Base-by-base conservation (phyloP, 768 basidiomycete genomes). In the Mycena amicta region DNA sequence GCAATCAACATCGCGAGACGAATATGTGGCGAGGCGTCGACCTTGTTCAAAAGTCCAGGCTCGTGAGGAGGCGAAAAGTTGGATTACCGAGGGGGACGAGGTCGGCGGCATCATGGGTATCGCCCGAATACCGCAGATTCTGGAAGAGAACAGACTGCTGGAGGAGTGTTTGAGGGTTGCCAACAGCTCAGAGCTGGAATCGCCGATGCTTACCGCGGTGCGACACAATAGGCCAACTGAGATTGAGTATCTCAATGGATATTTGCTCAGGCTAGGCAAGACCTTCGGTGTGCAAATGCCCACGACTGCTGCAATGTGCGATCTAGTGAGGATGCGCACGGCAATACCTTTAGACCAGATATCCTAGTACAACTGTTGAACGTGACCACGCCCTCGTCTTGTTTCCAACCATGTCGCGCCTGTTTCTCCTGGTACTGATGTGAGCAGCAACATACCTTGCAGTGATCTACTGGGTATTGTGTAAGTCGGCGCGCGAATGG, bases 231-330 rank as follows among this genome's bases (percentile, higher is more conserved):
- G 76, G 52, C 60, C 67, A 4, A 95, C 93, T 0, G 95, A 98
- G 74, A 81, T 98, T 23, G 83, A 89, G 18, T 91, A 76, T 66
- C 77, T 97, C 66, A 94, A 92, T 59, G 95, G 95, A 4, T 92
- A 94, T 70, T 71, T 98, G 50, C 68, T 86, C 27, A 72, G 75
- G 6, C 73, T 93, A 6, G 95, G 89, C 25, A 64, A 72, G 47
- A 71, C 77, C 37, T 81, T 88, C 63, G 73, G 76, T 5, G 75
- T 94, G 28, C 70, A 73, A 18, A 89, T 87, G 68, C 84, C 85
- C 4, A 77, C 80, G 25, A 90, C 78, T 55, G 69, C 77, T 2
- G 74, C 77, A n/a, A 74, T 92, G 47, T 68, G 79, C 33, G 75
- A 85, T 52, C 74, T 92, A 61, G 74, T 91, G 59, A 81, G 82